These are phyloP conservation scores for Verticillium nubilum DNA, from an alignment of 2,329 filamentous ascomycete genomes.

Conservation along the genomic window DNA sequence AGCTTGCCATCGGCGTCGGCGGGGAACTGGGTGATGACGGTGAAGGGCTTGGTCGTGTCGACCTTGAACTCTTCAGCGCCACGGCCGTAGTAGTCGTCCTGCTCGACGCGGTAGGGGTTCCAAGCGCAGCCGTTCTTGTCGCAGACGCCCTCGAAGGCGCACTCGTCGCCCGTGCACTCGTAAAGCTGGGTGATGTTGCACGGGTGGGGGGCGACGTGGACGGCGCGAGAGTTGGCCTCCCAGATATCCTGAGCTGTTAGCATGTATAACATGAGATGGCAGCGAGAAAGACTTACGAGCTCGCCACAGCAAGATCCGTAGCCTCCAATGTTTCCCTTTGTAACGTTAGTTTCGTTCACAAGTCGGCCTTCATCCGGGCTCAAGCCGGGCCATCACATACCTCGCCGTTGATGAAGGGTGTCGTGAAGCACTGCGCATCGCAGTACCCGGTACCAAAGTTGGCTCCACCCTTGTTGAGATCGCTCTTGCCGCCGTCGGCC, in stretches of 20 bases:
- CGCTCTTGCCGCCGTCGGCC: slow-evolving; percentile 52
- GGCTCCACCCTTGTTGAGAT: slow-evolving; percentile 51
- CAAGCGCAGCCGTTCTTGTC: slow-evolving; percentile 38
- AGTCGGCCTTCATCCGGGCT: background rate
- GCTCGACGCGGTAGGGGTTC: slow-evolving; percentile 31
- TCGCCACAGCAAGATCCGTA: slow-evolving; percentile 47
- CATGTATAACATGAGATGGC: background rate
- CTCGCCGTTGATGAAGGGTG: slow-evolving; percentile 43
- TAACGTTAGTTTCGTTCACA: slow-evolving; percentile 8
- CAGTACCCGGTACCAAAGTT: slow-evolving; percentile 60
- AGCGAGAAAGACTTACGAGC: slow-evolving; percentile 21
- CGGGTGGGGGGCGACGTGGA: slow-evolving; percentile 40
- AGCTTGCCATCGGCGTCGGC: slow-evolving; percentile 29
- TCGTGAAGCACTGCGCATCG: slow-evolving; percentile 52
- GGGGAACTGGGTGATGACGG: slow-evolving; percentile 46
- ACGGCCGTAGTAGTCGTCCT: slow-evolving; percentile 26
- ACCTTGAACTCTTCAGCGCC: slow-evolving; percentile 19
- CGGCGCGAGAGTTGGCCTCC: slow-evolving; percentile 44
- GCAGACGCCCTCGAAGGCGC: slow-evolving; percentile 31
- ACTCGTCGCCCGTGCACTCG: slow-evolving; percentile 35
- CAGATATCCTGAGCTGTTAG: slow-evolving; percentile 35
- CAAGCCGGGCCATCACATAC: slow-evolving; percentile 16
- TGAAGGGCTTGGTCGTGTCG: slow-evolving; percentile 31
- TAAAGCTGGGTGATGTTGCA: slow-evolving; percentile 39
- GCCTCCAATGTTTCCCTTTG: slow-evolving; percentile 32